Conservation (phyloP, 257 asterid species). For the Oldenlandia corymbosa region DNA sequence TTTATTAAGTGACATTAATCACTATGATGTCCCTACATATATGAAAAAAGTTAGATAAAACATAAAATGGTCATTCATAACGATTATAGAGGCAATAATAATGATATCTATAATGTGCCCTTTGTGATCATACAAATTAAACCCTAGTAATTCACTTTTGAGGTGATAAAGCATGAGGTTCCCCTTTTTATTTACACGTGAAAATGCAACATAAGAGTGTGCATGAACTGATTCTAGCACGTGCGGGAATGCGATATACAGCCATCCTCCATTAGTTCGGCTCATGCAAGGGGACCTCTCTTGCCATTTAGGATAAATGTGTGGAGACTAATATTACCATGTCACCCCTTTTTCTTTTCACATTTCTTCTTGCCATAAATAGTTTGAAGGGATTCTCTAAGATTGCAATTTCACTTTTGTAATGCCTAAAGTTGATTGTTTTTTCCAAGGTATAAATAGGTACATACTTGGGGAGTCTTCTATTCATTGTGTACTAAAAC, state of each 20-base stretch:
- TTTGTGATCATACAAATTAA: no score
- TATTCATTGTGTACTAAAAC: background rate
- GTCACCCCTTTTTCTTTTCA: background rate
- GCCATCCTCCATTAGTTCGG: constrained; percentile 13
- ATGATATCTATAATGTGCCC: no score
- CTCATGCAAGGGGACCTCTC: constrained; percentile 18
- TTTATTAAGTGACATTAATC: no score
- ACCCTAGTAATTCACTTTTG: no score
- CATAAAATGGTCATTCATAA: no score
- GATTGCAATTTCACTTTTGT: no score
- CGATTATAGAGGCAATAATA: no score
- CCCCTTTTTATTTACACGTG: constrained; percentile 10
- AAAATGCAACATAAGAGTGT: constrained; percentile 14
- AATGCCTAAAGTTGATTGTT: background rate
- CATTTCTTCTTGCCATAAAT: background rate
- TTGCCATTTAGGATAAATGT: constrained; percentile 1
- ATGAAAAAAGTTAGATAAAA: no score
- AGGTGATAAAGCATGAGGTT: no score
- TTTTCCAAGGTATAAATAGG: background rate
- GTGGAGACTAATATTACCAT: constrained; percentile 4
- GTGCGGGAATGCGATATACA: constrained; percentile 12
- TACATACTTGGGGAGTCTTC: background rate
- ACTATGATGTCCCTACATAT: no score
- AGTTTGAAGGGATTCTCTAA: background rate
- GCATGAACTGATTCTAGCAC: constrained; percentile 16